Evolutionary conservation across 768 basidiomycete genomes (phyloP).

Genomic region (Sistotremastrum suecicum): DNA sequence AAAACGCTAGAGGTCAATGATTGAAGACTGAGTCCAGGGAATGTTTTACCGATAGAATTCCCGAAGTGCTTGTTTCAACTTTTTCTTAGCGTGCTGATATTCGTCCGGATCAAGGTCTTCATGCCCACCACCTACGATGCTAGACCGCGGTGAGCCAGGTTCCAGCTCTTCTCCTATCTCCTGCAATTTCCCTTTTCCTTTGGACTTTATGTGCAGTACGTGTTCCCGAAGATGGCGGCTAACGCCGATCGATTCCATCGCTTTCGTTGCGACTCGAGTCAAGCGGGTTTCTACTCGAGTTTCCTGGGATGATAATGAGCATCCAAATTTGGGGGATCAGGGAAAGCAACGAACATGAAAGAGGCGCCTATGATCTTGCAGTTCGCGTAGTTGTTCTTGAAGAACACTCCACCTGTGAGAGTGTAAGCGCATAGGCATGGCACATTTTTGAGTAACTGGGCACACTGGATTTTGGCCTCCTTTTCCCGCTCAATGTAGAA

Average conservation of each 20-base stretch:
- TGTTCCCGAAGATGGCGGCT: not conserved
- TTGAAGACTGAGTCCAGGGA: not conserved
- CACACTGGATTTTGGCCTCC: constrained; percentile 23
- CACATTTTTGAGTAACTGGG: constrained; percentile 17
- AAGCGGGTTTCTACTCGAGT: not conserved
- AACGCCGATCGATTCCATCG: not conserved
- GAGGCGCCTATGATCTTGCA: constrained; percentile 50
- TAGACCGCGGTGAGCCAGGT: constrained; percentile 1
- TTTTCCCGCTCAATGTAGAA: constrained; percentile 69
- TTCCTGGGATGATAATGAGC: not conserved
- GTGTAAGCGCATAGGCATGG: constrained; percentile 6
- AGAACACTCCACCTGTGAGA: constrained; percentile 2
- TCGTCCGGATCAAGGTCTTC: constrained; percentile 47
- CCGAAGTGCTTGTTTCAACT: constrained; percentile 66
- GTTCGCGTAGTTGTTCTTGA: constrained; percentile 52
- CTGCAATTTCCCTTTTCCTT: too few species aligned
- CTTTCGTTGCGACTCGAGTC: not conserved
- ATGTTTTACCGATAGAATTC: constrained; percentile 64
- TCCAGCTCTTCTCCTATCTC: not conserved
- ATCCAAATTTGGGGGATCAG: too few species aligned
- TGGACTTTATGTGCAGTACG: too few species aligned
- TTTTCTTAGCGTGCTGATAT: constrained; percentile 74
- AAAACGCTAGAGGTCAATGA: not conserved
- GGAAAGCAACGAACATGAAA: constrained; percentile 33
- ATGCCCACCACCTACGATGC: not conserved